Base-by-base conservation (phyloP, 2,329 filamentous ascomycete species). In the Aspergillus viridinutans region DNA sequence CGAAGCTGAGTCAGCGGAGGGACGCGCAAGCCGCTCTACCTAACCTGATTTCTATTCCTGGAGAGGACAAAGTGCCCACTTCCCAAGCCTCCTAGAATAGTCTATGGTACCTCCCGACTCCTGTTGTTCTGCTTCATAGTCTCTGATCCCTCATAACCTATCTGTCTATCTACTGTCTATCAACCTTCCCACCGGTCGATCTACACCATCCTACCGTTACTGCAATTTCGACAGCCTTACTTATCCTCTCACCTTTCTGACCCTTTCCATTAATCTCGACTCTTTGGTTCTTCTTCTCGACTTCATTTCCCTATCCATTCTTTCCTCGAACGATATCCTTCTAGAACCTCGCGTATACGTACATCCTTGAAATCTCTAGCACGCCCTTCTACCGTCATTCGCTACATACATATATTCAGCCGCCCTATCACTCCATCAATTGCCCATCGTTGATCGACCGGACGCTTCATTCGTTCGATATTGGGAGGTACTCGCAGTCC, bases 1-100 rank as follows among this genome's bases (percentile, higher is more conserved):
- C 42, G 2, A 1, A 0, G 67, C 65, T 72, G 65, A 72, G 56
- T 71, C 64, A 71, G 58, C 61, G 52, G 56, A 55, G 66, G 67
- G 69, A 69, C 70, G 67, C 70, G 70, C 69, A 72, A 72, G 58
- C 70, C 61, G 53, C 58, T 55, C 49, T 29, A 29, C 28, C 28
- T 61, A 55, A 59, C 58, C 58, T 62, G 59, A 57, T 61, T 66
- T 64, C 61, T 66, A 64, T 65, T 65, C 58, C 57, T 59, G 61
- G 59, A 49, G 53, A 54, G 58, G 58, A 58, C 55, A 60, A 54
- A 42, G 55, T 58, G 52, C 55, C 52, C 54, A 56, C 58, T 50
- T 52, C 43, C 42, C 55, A 45, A 40, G 53, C 28, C 40, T 20
- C 49, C 54, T 40, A 23, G 32, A 17, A 8, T 28, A 28, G 1